phyloP scores from a whole-genome alignment of 1,284 basidiomycete species.

The Apiotrichum sp. region DNA sequence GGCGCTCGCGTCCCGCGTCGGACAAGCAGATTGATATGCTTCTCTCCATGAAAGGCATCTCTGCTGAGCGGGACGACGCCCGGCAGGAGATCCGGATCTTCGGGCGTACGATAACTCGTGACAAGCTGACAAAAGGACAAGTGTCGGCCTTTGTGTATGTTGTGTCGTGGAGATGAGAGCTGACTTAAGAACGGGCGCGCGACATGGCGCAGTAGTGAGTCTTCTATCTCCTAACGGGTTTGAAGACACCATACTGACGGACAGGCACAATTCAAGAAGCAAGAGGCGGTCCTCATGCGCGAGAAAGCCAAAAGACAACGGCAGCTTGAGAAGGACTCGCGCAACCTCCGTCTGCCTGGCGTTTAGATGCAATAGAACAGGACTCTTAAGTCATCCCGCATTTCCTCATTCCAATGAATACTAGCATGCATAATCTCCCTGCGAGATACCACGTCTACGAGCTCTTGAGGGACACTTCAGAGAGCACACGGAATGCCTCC shows the following conservation, averaged over 20 bases:
- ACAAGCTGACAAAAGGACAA: slow-evolving; percentile 26
- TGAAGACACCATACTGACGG: neutral
- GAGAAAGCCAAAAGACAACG: neutral
- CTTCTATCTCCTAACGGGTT: neutral
- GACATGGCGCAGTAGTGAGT: slow-evolving; percentile 32
- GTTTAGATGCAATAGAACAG: neutral
- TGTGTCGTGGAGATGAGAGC: neutral
- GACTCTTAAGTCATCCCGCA: too few relatives aligned
- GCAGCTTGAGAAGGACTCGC: neutral
- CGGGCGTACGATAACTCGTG: slow-evolving; percentile 15
- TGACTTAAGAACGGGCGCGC: slow-evolving; percentile 19
- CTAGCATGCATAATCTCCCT: neutral
- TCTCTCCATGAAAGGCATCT: slow-evolving; percentile 51
- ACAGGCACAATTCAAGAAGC: neutral
- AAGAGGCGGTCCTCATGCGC: neutral
- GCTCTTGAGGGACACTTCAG: slow-evolving; percentile 46
- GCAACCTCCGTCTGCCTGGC: slow-evolving; percentile 5
- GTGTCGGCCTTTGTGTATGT: neutral
- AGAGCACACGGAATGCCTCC: slow-evolving; percentile 75
- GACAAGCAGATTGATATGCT: slow-evolving; percentile 61
- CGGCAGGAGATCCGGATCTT: slow-evolving; percentile 12
- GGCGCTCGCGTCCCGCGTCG: slow-evolving; percentile 65
- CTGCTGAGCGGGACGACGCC: neutral
- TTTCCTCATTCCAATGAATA: too few relatives aligned
- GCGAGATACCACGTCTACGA: slow-evolving; percentile 12